Conservation (phyloP, 208 protist genomes). For the Crithidia bombi region DNA sequence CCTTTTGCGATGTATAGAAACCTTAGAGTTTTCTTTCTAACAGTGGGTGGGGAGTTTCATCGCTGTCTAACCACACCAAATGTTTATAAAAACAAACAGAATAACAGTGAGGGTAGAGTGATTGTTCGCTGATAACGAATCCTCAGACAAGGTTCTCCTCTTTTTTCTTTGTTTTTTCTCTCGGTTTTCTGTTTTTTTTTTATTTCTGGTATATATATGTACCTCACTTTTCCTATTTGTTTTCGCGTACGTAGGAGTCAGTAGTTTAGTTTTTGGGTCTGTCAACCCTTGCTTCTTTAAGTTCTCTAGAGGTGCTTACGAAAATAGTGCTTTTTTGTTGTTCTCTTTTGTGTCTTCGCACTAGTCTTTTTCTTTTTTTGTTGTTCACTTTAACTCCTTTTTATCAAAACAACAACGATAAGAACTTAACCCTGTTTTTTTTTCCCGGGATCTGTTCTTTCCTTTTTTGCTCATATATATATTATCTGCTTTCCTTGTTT, state of each 20-base stretch:
- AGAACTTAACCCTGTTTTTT: not conserved
- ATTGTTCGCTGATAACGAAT: not conserved
- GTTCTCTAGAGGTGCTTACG: no score
- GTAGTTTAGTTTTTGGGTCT: no score
- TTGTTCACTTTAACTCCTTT: constrained; percentile 12
- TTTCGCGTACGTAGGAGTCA: no score
- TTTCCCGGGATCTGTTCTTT: not conserved
- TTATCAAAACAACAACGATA: not conserved
- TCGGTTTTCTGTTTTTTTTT: not conserved
- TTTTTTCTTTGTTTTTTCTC: constrained; percentile 1
- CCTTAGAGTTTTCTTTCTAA: constrained; percentile 14
- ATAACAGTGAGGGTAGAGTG: no score
- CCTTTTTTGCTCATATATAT: not conserved
- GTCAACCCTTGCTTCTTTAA: no score
- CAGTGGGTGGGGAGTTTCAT: not conserved
- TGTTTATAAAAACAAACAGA: constrained; percentile 12
- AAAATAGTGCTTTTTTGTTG: no score
- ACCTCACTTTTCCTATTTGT: not conserved
- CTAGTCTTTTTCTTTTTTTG: constrained; percentile 26
- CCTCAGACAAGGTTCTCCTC: constrained; percentile 4
- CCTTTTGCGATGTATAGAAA: constrained; percentile 10
- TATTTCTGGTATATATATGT: not conserved
- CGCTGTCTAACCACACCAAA: not conserved
- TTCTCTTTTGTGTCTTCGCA: no score
- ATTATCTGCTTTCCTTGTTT: not conserved